A percentile compares a stretch with the other conserved stretches of the same genome.
Evolutionary conservation across 139 green algal genomes (phyloP).

Genomic region (Pseudopediastrum boryanum): DNA sequence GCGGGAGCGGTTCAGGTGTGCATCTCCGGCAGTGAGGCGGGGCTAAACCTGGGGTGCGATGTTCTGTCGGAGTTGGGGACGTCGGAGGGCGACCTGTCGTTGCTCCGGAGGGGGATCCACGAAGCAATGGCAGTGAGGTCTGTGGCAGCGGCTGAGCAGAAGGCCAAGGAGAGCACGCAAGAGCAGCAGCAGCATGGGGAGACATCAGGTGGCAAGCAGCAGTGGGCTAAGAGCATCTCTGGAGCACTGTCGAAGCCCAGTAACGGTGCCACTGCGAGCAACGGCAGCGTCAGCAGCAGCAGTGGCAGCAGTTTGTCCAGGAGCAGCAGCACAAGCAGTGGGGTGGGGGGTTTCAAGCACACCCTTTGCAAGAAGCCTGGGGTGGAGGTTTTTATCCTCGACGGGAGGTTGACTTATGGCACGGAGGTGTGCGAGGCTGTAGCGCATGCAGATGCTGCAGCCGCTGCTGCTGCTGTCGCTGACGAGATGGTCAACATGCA

Average conservation of each 20-base stretch:
- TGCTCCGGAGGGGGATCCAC: conserved; percentile 47
- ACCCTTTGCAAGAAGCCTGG: conserved; percentile 4
- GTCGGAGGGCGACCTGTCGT: conserved; percentile 4
- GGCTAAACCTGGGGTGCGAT: conserved; percentile 63
- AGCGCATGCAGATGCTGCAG: no score
- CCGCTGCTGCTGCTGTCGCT: no score
- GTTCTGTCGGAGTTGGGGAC: conserved; percentile 63
- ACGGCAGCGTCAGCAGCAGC: conserved; percentile 6
- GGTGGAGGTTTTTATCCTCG: conserved; percentile 38
- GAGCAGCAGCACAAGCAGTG: background rate
- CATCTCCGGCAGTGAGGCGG: conserved; percentile 68
- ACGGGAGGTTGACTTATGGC: conserved; percentile 19
- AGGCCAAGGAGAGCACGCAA: background rate
- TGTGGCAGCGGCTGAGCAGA: conserved; percentile 6
- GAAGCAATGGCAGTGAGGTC: conserved; percentile 39
- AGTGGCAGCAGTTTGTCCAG: background rate
- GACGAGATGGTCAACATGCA: no score
- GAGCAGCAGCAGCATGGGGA: no score
- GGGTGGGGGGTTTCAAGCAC: background rate
- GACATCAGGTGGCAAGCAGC: background rate
- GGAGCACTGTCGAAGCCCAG: background rate
- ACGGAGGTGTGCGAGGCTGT: no score
- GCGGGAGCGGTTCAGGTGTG: conserved; percentile 73
- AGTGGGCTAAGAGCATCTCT: background rate
- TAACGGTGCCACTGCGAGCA: background rate